phyloP scores from a whole-genome alignment of 1,139 yeast genomes.

The Taphrina pruni region DNA sequence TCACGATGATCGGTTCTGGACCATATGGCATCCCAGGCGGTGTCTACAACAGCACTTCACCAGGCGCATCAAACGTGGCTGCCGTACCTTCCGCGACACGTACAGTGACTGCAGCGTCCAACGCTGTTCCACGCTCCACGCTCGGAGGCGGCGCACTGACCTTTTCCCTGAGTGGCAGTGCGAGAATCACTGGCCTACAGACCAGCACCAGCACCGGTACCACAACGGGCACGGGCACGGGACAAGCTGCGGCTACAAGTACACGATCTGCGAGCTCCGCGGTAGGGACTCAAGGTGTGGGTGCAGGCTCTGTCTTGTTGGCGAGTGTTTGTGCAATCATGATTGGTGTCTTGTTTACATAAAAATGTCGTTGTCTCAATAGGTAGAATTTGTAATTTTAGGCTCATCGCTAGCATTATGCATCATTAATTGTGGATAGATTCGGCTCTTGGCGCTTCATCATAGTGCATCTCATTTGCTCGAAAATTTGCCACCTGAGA shows the following conservation, averaged over 20 bases:
- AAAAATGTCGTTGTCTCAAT: neutral
- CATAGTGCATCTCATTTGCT: neutral
- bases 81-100: conserved; percentile 25
- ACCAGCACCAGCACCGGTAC: conserved; percentile 1
- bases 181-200: conserved; percentile 1
- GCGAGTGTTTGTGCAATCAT: neutral
- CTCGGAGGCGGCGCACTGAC: conserved; percentile 13
- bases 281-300: neutral
- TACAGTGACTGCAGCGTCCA: conserved; percentile 21
- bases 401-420: conserved; percentile 20
- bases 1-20: conserved; percentile 16
- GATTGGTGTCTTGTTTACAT: conserved; percentile 6
- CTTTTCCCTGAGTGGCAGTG: neutral
- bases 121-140: conserved; percentile 17
- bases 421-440: neutral
- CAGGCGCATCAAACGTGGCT: conserved; percentile 33
- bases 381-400: neutral
- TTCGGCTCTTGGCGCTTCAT: neutral
- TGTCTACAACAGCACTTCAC: conserved; percentile 35
- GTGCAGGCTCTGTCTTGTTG: neutral
- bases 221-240: neutral
- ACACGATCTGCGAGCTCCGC: neutral
- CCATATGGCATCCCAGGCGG: conserved; percentile 33
- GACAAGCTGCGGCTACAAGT: neutral
- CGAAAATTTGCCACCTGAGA: conserved; percentile 24